These are phyloP conservation scores for Seiridium unicorne DNA, from an alignment of 2,329 filamentous ascomycete species.

Conservation along the genomic window DNA sequence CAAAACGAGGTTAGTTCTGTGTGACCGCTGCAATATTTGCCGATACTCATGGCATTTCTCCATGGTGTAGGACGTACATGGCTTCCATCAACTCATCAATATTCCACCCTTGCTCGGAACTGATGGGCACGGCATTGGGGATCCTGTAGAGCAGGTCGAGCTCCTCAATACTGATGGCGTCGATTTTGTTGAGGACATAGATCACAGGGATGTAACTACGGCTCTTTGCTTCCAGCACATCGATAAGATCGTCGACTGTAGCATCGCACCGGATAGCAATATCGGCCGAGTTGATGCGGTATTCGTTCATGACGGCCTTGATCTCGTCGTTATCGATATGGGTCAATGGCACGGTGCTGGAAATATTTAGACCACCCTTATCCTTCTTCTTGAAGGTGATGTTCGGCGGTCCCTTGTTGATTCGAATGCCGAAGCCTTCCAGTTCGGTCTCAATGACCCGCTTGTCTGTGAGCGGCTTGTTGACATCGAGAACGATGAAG, in stretches of 20 bases:
- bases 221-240: constrained; percentile 90
- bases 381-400: constrained; percentile 99
- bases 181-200: constrained; percentile 98
- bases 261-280: constrained; percentile 98
- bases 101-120: constrained; percentile 97
- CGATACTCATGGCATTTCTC: not conserved
- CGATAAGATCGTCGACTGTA: constrained; percentile 95
- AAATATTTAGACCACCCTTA: constrained; percentile 94
- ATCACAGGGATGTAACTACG: constrained; percentile 98
- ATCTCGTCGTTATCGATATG: constrained; percentile 97
- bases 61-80: constrained; percentile 56
- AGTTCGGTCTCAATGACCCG: constrained; percentile 91
- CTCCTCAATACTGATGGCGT: constrained; percentile 96
- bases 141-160: constrained; percentile 95
- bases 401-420: constrained; percentile 96
- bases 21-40: not conserved
- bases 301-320: constrained; percentile 96
- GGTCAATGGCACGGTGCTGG: constrained; percentile 86
- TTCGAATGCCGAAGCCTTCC: constrained; percentile 94
- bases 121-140: constrained; percentile 95
- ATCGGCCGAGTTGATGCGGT: constrained; percentile 93
- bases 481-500: constrained; percentile 97
- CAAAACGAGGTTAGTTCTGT: not conserved
- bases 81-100: constrained; percentile 93
- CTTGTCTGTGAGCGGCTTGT: constrained; percentile 97